phyloP scores from a whole-genome alignment of 1,284 basidiomycete species.

The Sanghuangporus baumii region DNA sequence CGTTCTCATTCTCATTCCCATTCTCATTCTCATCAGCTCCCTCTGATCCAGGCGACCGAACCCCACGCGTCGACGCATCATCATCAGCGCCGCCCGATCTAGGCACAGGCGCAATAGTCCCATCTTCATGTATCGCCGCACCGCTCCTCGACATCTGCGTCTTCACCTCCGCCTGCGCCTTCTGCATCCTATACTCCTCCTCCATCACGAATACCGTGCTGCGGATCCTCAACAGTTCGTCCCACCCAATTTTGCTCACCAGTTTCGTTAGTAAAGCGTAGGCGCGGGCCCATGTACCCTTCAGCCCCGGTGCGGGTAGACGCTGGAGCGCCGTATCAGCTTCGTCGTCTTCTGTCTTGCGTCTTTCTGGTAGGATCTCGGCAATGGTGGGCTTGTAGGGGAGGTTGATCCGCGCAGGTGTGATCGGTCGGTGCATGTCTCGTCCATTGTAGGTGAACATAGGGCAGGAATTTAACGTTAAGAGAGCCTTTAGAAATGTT shows the following conservation, averaged over 20 bases:
- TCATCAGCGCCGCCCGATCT: constrained; percentile 48
- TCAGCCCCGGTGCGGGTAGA: constrained; percentile 88
- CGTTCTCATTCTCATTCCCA: constrained; percentile 12
- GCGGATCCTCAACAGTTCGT: constrained; percentile 92
- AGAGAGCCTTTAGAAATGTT: constrained; percentile 51
- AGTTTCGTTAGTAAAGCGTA: constrained; percentile 88
- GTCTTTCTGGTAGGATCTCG: constrained; percentile 70
- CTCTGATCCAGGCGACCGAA: constrained; percentile 34
- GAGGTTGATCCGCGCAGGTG: constrained; percentile 79
- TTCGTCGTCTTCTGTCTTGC: constrained; percentile 82
- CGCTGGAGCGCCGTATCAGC: constrained; percentile 90
- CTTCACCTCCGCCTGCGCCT: constrained; percentile 57
- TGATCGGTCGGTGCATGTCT: constrained; percentile 86
- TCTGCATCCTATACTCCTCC: constrained; percentile 93
- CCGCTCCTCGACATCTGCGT: constrained; percentile 13
- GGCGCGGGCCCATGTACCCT: constrained; percentile 94
- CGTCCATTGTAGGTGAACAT: constrained; percentile 99
- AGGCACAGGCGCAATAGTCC: constrained; percentile 32
- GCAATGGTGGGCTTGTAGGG: constrained; percentile 84
- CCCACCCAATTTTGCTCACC: constrained; percentile 95
- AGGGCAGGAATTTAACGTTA: constrained; percentile 97
- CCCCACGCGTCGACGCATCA: constrained; percentile 65
- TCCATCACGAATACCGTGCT: constrained; percentile 99
- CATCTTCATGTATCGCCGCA: constrained; percentile 52
- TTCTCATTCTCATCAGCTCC: constrained; percentile 25